These are phyloP conservation scores for Botryotinia convoluta DNA, from an alignment of 2,329 filamentous ascomycete genomes.

Conservation along the genomic window DNA sequence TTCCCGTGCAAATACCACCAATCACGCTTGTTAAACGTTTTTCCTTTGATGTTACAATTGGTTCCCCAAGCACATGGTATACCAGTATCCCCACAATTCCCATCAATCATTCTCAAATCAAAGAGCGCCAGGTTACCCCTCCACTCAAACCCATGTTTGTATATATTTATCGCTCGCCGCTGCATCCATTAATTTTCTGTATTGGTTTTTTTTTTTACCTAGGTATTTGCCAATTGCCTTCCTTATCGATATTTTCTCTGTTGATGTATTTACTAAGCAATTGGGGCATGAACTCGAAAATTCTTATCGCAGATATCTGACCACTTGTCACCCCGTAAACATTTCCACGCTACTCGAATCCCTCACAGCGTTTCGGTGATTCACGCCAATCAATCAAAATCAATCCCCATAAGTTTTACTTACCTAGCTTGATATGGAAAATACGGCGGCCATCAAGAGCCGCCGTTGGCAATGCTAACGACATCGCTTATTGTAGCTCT, in stretches of 20 bases:
- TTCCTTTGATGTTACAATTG: slow-evolving; percentile 6
- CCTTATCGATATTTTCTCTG: neutral
- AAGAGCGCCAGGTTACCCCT: slow-evolving; percentile 20
- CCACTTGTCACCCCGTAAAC: neutral
- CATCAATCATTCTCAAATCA: slow-evolving; percentile 17
- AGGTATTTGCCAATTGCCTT: neutral
- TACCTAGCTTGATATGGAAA: neutral
- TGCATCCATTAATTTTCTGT: slow-evolving; percentile 6
- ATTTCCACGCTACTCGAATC: neutral
- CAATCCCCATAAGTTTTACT: neutral
- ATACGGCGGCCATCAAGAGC: slow-evolving; percentile 7
- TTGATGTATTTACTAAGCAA: neutral
- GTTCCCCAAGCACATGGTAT: slow-evolving; percentile 13
- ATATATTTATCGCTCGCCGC: slow-evolving; percentile 13
- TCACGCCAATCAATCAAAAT: neutral
- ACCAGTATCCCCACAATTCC: slow-evolving; percentile 13
- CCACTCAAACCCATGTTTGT: slow-evolving; percentile 8
- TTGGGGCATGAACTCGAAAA: neutral
- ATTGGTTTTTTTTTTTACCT: neutral
- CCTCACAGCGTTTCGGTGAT: neutral
- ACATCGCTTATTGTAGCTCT: slow-evolving; percentile 9
- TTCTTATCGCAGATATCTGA: slow-evolving; percentile 1
- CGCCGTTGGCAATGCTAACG: slow-evolving; percentile 6
- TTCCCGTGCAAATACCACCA: slow-evolving; percentile 4
- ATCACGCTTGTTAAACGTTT: neutral